phyloP scores from a whole-genome alignment of 805 yeast genomes.

The Yarrowia yakushimensis region DNA sequence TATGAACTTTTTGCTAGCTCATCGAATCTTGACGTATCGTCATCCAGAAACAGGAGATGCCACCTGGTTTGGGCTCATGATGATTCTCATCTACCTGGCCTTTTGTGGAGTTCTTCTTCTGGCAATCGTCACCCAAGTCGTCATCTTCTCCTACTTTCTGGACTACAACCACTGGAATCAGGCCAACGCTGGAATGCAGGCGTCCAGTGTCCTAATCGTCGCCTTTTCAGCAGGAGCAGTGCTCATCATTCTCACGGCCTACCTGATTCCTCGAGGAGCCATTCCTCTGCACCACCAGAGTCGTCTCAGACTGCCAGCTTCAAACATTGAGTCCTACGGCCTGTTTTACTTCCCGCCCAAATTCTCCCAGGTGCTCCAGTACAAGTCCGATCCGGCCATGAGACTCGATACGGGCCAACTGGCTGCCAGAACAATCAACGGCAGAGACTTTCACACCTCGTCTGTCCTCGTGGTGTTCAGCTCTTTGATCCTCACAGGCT shows the following conservation, averaged over 20 bases:
- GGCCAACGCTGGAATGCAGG: slow-evolving; percentile 54
- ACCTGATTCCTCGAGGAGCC: slow-evolving; percentile 51
- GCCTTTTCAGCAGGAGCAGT: slow-evolving; percentile 55
- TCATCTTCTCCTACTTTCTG: slow-evolving; percentile 58
- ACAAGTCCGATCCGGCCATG: slow-evolving; percentile 44
- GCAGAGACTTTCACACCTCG: slow-evolving; percentile 42
- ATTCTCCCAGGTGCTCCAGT: slow-evolving; percentile 42
- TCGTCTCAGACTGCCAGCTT: slow-evolving; percentile 50
- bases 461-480: slow-evolving; percentile 37
- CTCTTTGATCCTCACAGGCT: slow-evolving; percentile 31
- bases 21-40: slow-evolving; percentile 70
- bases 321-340: slow-evolving; percentile 70
- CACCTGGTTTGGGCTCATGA: slow-evolving; percentile 46
- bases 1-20: slow-evolving; percentile 62
- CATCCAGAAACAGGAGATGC: slow-evolving; percentile 68
- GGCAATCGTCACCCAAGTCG: slow-evolving; percentile 61
- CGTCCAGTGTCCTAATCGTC: slow-evolving; percentile 46
- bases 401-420: slow-evolving; percentile 38
- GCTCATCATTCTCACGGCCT: slow-evolving; percentile 50
- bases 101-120: slow-evolving; percentile 58
- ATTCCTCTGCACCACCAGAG: slow-evolving; percentile 33
- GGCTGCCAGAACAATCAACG: slow-evolving; percentile 41
- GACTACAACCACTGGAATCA: slow-evolving; percentile 44
- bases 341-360: slow-evolving; percentile 51
- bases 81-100: slow-evolving; percentile 50